Percentiles rank a stretch among this genome's conserved stretches.
Evolutionary conservation across 805 yeast genomes (phyloP).

Genomic region (Monosporozyma siamensis): DNA sequence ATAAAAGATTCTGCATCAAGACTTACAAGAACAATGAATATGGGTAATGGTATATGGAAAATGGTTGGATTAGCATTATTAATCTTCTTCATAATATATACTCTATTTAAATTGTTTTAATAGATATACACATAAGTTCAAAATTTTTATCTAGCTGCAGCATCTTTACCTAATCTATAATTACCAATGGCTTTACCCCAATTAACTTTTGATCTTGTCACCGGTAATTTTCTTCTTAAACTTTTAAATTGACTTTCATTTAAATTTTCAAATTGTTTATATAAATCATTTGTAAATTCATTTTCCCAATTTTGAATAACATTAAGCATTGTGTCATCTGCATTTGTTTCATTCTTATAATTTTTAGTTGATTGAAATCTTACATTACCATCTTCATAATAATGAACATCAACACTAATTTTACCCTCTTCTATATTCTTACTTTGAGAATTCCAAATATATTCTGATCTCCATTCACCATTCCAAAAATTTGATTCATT

Average conservation of each 20-base stretch:
- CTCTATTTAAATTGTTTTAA: constrained; percentile 41
- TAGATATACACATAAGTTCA: not conserved
- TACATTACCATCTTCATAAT: constrained; percentile 94
- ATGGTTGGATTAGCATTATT: constrained; percentile 49
- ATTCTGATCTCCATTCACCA: constrained; percentile 77
- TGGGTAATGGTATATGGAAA: constrained; percentile 52
- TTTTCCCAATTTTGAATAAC: constrained; percentile 46
- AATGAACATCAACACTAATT: constrained; percentile 69
- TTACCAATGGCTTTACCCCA: constrained; percentile 94
- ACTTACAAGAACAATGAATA: constrained; percentile 45
- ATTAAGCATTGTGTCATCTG: too few relatives aligned
- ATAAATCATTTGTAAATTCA: constrained; percentile 47
- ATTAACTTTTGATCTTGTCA: constrained; percentile 81
- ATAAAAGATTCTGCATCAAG: constrained; percentile 44
- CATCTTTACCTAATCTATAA: constrained; percentile 79
- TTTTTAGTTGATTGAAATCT: constrained; percentile 46
- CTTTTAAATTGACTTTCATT: constrained; percentile 77
- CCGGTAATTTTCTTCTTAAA: constrained; percentile 83
- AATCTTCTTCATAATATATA: constrained; percentile 47
- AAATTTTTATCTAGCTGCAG: constrained; percentile 31
- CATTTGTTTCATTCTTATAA: constrained; percentile 15
- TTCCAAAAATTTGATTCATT: constrained; percentile 77
- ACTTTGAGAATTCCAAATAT: constrained; percentile 34
- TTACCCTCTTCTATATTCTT: constrained; percentile 38
- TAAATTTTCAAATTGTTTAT: constrained; percentile 55